Conservation (phyloP, 371 early-diverging fungal species). For the Aphelidium insulamus region DNA sequence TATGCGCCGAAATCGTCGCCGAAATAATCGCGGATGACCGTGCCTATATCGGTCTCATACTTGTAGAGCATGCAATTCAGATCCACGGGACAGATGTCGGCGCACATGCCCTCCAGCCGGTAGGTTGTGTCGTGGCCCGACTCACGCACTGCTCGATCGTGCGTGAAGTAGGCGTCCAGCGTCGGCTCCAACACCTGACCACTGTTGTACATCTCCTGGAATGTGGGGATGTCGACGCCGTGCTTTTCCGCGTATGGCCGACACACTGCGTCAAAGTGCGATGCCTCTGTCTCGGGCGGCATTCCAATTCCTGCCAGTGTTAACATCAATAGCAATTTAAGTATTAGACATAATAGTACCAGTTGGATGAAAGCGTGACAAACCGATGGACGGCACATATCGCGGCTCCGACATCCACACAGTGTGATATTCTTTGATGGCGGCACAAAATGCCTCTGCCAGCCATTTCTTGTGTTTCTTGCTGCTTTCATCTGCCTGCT, state of each 20-base stretch:
- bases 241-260: conserved; percentile 52
- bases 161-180: conserved; percentile 81
- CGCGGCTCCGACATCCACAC: conserved; percentile 77
- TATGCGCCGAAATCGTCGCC: conserved; percentile 17
- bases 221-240: conserved; percentile 43
- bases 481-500: not conserved
- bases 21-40: conserved; percentile 35
- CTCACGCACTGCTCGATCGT: conserved; percentile 90
- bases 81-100: conserved; percentile 75
- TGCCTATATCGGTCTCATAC: conserved; percentile 76
- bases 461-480: conserved; percentile 47
- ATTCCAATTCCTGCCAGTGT: too few relatives aligned
- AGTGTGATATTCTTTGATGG: conserved; percentile 73
- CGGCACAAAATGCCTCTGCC: conserved; percentile 39
- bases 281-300: conserved; percentile 89
- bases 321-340: not conserved
- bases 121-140: conserved; percentile 94
- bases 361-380: conserved; percentile 63
- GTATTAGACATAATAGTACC: conserved; percentile 17
- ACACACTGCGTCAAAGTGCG: conserved; percentile 77
- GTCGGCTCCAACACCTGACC: conserved; percentile 45
- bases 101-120: conserved; percentile 73
- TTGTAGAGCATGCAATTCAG: conserved; percentile 76
- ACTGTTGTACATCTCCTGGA: conserved; percentile 35
- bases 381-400: conserved; percentile 44